Conservation (phyloP, 768 basidiomycete genomes). For the Suillus bovinus region DNA sequence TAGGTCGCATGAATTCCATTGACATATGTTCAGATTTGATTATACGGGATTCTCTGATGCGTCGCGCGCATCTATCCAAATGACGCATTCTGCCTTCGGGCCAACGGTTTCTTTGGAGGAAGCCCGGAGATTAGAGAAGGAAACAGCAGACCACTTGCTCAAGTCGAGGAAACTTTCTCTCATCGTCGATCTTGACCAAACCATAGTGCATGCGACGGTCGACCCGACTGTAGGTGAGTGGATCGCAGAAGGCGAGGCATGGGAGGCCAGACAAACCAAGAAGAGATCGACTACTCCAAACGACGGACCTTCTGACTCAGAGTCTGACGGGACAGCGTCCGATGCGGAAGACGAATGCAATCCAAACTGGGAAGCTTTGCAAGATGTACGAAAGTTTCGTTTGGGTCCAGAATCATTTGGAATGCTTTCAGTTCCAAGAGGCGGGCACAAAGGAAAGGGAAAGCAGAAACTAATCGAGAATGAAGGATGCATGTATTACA, state of each 20-base stretch:
- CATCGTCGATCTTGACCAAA: conserved; percentile 98
- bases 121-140: conserved; percentile 84
- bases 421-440: conserved; percentile 43
- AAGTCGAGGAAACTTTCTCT: conserved; percentile 80
- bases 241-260: conserved; percentile 83
- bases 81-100: conserved; percentile 91
- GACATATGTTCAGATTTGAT: conserved; percentile 54
- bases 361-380: conserved; percentile 90
- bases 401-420: conserved; percentile 76
- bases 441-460: conserved; percentile 46
- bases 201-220: conserved; percentile 97
- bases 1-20: conserved; percentile 11
- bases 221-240: conserved; percentile 99
- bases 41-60: conserved; percentile 89
- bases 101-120: conserved; percentile 92
- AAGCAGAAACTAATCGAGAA: conserved; percentile 66
- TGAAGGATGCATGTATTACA: conserved; percentile 93
- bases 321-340: conserved; percentile 42
- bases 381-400: conserved; percentile 88
- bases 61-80: conserved; percentile 84
- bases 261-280: conserved; percentile 63
- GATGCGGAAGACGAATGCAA: conserved; percentile 64
- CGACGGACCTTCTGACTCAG: conserved; percentile 31
- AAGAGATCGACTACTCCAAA: conserved; percentile 38
- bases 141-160: conserved; percentile 79